phyloP scores from a whole-genome alignment of 2,329 filamentous ascomycete genomes.

The Dactylonectria macrodidyma region DNA sequence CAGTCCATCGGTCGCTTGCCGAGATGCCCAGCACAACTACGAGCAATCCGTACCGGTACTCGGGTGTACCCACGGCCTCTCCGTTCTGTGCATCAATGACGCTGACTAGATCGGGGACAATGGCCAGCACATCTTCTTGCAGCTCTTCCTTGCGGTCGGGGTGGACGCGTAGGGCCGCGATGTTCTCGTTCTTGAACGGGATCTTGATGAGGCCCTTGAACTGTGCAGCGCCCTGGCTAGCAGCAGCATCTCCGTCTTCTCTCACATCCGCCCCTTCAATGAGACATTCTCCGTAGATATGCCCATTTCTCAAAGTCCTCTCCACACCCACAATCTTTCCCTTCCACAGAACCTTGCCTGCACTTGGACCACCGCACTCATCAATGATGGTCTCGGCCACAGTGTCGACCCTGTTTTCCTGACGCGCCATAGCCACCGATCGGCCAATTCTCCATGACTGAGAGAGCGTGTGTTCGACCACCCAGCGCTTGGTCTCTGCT shows the following conservation, averaged over 20 bases:
- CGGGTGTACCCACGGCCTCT: slow-evolving; percentile 69
- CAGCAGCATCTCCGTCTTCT: slow-evolving; percentile 43
- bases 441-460: slow-evolving; percentile 73
- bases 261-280: slow-evolving; percentile 65
- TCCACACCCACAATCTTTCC: slow-evolving; percentile 76
- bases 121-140: slow-evolving; percentile 62
- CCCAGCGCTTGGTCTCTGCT: slow-evolving; percentile 65
- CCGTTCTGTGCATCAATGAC: slow-evolving; percentile 71
- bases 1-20: slow-evolving; percentile 62
- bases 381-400: slow-evolving; percentile 72
- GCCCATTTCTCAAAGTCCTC: slow-evolving; percentile 68
- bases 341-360: slow-evolving; percentile 71
- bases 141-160: slow-evolving; percentile 54
- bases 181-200: slow-evolving; percentile 83
- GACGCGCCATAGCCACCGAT: slow-evolving; percentile 67
- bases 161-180: slow-evolving; percentile 65
- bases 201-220: slow-evolving; percentile 70
- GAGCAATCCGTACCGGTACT: slow-evolving; percentile 68
- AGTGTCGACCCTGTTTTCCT: slow-evolving; percentile 64
- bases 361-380: slow-evolving; percentile 68
- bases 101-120: slow-evolving; percentile 70
- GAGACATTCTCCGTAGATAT: slow-evolving; percentile 72
- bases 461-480: slow-evolving; percentile 66
- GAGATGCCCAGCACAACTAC: slow-evolving; percentile 65
- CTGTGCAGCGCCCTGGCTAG: slow-evolving; percentile 26